Base-by-base conservation (phyloP, 768 basidiomycete genomes). In the Strobilomyces confusus region DNA sequence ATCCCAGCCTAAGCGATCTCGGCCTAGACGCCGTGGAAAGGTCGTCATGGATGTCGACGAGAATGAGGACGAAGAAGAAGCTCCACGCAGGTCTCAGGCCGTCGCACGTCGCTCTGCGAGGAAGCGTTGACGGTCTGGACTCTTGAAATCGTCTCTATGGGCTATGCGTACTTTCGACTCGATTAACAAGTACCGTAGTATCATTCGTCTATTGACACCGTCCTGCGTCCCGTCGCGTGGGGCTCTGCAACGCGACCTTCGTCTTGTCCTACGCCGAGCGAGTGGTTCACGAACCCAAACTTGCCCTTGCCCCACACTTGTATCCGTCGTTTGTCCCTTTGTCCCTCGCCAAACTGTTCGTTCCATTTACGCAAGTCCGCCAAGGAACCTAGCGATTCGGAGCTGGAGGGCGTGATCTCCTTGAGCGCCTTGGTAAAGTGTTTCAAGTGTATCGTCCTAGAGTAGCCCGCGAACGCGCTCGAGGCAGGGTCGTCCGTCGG, bases 291-390 rank as follows among this genome's bases (percentile, higher is more conserved):
- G 69, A 95, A 97, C 19, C 94, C 94, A 68, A 98, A 98, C 44
- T 80, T 78, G 53, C 84, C 91, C 62, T 87, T 91, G 23, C 94
- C 95, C 82, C 94, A 93, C 32, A 87, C 85, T 62, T 85, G 83
- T 62, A 80, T 79, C 34, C 80, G 80, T 62, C 77, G 84, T 48
- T 79, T 81, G 34, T 86, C 81, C 57, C 75, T 80, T 17, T 80
- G 73, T 6, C 92, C 92, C 68, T 95, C 93, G 23, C 95, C 94
- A 69, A 93, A 95, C 66, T 95, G 89, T 44, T 94, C 89, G 56
- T 95, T 94, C 92, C 92, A 95, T 72, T 86, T 88, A 41, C 86
- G 80, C 41, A 93, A 73, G 52, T 88, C 87, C 2, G 83, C 73
- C 32, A 92, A 80, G 45, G 80, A 87, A 44, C 88, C 89, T 3